Base-by-base conservation (phyloP, 1,139 yeast species). In the Blastobotrys serpentis region DNA sequence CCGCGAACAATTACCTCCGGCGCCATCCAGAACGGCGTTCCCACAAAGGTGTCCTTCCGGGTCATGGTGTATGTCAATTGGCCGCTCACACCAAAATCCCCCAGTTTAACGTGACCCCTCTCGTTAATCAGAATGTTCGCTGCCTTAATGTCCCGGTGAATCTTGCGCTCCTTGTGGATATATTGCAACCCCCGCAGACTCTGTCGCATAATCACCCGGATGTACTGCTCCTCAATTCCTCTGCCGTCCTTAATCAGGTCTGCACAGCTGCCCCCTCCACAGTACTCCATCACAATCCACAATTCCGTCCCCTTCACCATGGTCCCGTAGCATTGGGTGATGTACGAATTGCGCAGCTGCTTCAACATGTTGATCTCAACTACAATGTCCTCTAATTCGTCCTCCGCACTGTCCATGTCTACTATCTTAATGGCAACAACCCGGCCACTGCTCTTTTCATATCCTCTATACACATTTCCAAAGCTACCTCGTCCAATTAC, bases 11-110 rank as follows among this genome's bases (percentile, higher is more conserved):
- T 54, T 1, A 92, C 94, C 60, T 92, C 98, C 0, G 98, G 98
- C 0, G 98, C 95, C 98, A 92, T 92, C 92, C 97, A 92, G 65
- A 88, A 90, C 17, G 98, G 98, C 0, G 98, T 90, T 0, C 98
- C 98, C 6, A 90, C 98, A 58, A 94, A 89, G 0, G 98, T 90
- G 57, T 84, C 81, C 58, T 95, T 66, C 50, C 80, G 78, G 46
- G 83, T 86, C 66, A 85, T 74, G 64, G 81, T 86, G 56, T 79
- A 84, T 29, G 88, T 84, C 49, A 82, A 76, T 65, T 84, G 96
- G 17, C 88, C 86, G 1, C 96, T 89, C 3, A 92, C 95, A 1
- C 98, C 98, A 69, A 92, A 92, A 67, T 92, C 98, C 1, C 96
- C 96, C 48, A 92, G 73, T 62, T 92, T 92, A 29, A 89, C 89